Conservation (phyloP, 2,329 filamentous ascomycete genomes). For the Trichophaea hybrida region DNA sequence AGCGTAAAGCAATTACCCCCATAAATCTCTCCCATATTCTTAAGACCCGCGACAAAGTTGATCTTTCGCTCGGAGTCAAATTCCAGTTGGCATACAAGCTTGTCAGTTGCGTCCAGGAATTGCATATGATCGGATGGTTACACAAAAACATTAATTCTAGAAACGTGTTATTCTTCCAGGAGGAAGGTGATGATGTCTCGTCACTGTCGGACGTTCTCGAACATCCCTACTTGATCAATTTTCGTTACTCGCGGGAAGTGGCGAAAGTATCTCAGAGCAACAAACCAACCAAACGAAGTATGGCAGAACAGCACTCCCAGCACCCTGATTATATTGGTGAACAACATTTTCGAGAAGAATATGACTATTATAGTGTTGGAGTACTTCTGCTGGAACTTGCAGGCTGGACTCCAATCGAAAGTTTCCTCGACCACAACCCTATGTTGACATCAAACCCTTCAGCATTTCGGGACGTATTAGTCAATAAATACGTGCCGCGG, state of each 20-base stretch:
- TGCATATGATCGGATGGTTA: slow-evolving; percentile 14
- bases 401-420: slow-evolving; percentile 2
- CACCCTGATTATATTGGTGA: not conserved
- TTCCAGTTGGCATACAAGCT: slow-evolving; percentile 5
- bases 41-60: not conserved
- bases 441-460: not conserved
- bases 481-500: not conserved
- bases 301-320: not conserved
- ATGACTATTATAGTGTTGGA: slow-evolving; percentile 12
- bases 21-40: not conserved
- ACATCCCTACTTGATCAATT: not conserved
- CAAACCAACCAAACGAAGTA: not conserved
- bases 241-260: not conserved
- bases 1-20: not conserved
- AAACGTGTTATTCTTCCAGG: slow-evolving; percentile 13
- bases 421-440: slow-evolving; percentile 13
- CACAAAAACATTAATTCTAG: slow-evolving; percentile 16
- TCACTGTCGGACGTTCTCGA: not conserved
- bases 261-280: not conserved
- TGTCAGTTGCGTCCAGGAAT: slow-evolving; percentile 2
- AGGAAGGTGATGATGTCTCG: not conserved
- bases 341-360: not conserved
- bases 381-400: slow-evolving; percentile 12
- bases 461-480: not conserved
- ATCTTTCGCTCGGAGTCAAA: not conserved